Evolutionary conservation across 345 rosid species (phyloP).

Genomic region (Bruguiera parviflora): DNA sequence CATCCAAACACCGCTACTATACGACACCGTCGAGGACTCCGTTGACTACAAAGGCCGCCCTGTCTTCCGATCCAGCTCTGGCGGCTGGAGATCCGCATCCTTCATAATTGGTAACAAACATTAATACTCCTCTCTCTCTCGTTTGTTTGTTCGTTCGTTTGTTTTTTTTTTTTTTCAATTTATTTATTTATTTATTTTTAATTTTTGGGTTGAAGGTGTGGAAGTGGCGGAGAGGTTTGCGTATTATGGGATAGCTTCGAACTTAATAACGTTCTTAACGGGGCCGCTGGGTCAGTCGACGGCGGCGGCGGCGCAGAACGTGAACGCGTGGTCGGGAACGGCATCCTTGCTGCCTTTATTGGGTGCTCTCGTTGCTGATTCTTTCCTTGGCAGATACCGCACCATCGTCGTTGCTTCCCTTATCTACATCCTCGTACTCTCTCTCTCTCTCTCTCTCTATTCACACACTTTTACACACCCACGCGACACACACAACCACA

Average conservation of each 20-base stretch:
- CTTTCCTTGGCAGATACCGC: slow-evolving; percentile 18
- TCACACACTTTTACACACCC: neutral
- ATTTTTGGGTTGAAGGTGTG: neutral
- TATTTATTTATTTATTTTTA: neutral
- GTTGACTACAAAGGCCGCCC: slow-evolving; percentile 18
- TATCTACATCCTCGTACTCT: slow-evolving; percentile 9
- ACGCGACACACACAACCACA: too few species aligned
- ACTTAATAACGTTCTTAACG: slow-evolving; percentile 19
- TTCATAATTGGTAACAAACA: slow-evolving; percentile 14
- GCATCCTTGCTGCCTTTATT: slow-evolving; percentile 14
- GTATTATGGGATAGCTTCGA: slow-evolving; percentile 14
- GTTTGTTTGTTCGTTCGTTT: too few species aligned
- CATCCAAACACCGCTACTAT: neutral
- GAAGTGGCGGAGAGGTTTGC: slow-evolving; percentile 27
- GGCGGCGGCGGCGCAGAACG: slow-evolving; percentile 16
- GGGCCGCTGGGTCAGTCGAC: slow-evolving; percentile 14
- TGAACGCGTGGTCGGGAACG: slow-evolving; percentile 17
- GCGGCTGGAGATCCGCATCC: slow-evolving; percentile 21
- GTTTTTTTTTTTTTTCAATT: neutral
- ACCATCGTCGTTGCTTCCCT: slow-evolving; percentile 16
- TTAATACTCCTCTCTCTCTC: too few species aligned
- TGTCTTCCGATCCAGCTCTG: slow-evolving; percentile 11
- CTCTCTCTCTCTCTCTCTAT: neutral
- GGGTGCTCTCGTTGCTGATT: slow-evolving; percentile 18
- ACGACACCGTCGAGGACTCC: slow-evolving; percentile 10